Base-by-base conservation (phyloP, 2,329 filamentous ascomycete species). In the Decorospora gaudefroyi region DNA sequence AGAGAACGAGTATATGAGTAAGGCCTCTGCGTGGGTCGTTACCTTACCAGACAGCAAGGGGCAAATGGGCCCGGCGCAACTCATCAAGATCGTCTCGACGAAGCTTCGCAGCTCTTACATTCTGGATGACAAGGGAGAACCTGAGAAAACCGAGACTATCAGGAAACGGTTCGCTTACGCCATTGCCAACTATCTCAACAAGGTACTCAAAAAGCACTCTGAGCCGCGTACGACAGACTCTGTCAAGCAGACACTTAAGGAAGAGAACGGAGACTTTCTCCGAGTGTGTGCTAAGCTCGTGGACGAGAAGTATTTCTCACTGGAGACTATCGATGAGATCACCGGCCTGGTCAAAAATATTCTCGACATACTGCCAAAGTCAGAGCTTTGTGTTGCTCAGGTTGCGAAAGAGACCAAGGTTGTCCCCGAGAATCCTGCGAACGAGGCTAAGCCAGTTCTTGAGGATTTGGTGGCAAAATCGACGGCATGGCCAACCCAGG, bases 401-500 rank as follows among this genome's bases (percentile, higher is more conserved):
- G 4, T 21, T 6, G 8, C 31, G 6, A 19, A 13, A 12, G 13
- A 13, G n/a, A n/a, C n/a, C n/a, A n/a, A n/a, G n/a, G n/a, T n/a
- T n/a, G n/a, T n/a, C n/a, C n/a, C n/a, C n/a, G n/a, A n/a, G n/a
- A n/a, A n/a, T n/a, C n/a, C n/a, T n/a, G n/a, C n/a, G n/a, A n/a
- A n/a, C n/a, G n/a, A n/a, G n/a, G n/a, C n/a, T n/a, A n/a, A n/a
- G n/a, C n/a, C n/a, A n/a, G n/a, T n/a, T n/a, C n/a, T n/a, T n/a
- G n/a, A 43, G 11, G 49, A 49, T 12, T 40, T 48, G 2, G 17
- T 55, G 10, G 49, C 49, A n/a, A 48, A 22, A 0, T 42, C 57
- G 31, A 49, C 47, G 15, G 30, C 48, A 21, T 69, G 66, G 66
- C 66, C 66, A 6, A 39, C 46, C 2, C 60, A 55, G 16, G 56